Conservation (phyloP, 1,284 basidiomycete species). For the Leccinum griseonigrum region DNA sequence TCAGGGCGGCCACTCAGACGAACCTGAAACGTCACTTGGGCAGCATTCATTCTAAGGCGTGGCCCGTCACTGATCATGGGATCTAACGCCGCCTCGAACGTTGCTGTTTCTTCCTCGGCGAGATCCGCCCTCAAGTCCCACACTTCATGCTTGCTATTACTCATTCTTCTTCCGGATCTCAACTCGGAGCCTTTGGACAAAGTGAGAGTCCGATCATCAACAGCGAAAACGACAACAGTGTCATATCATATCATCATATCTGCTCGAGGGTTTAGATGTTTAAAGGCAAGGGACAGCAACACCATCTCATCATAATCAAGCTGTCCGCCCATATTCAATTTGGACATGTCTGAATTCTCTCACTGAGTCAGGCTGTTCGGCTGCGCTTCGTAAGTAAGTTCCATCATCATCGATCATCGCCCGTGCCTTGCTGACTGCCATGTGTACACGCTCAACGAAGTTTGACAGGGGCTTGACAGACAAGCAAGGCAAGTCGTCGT, state of each 20-base stretch:
- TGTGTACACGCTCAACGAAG: slow-evolving; percentile 6
- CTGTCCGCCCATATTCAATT: slow-evolving; percentile 17
- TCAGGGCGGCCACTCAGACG: background rate
- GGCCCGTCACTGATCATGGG: background rate
- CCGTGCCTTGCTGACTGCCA: slow-evolving; percentile 24
- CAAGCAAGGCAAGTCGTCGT: background rate
- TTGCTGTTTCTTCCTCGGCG: slow-evolving; percentile 11
- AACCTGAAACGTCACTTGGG: slow-evolving; percentile 17
- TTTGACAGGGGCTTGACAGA: slow-evolving; percentile 17
- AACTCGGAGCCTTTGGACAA: slow-evolving; percentile 20
- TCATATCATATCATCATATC: slow-evolving; percentile 1
- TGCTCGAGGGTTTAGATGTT: slow-evolving; percentile 5
- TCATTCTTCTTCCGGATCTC: slow-evolving; percentile 24
- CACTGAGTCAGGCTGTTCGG: background rate
- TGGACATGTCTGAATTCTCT: background rate
- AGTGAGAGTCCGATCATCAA: slow-evolving; percentile 26
- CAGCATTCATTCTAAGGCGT: background rate
- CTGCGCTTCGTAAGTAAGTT: background rate
- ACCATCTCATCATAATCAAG: slow-evolving; percentile 23
- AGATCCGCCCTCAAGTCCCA: slow-evolving; percentile 32
- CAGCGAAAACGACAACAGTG: background rate
- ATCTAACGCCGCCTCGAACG: slow-evolving; percentile 24
- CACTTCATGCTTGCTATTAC: background rate
- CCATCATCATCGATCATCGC: slow-evolving; percentile 1
- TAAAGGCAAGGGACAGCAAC: background rate